These are phyloP conservation scores for Pseudisothecium myosuroides DNA, from an alignment of 225 moss, liverwort and hornwort species.

Conservation along the genomic window DNA sequence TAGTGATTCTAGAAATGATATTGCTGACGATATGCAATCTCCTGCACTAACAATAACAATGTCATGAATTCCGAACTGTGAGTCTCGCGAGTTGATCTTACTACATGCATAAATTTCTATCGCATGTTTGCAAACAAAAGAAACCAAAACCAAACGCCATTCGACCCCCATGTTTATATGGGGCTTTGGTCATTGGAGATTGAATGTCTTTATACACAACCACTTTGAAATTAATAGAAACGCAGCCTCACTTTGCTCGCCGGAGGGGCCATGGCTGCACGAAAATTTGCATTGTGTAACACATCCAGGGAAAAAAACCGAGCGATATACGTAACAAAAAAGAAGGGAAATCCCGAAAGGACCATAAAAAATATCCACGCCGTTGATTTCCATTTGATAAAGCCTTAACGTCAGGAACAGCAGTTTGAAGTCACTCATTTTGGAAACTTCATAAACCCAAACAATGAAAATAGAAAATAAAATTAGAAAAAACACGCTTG, in stretches of 20 bases:
- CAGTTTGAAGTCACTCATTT: neutral
- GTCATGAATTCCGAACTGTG: neutral
- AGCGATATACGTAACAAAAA: neutral
- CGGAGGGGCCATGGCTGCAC: neutral
- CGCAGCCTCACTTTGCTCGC: neutral
- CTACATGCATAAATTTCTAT: neutral
- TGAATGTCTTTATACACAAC: neutral
- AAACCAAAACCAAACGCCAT: neutral
- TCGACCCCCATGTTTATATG: too few species aligned
- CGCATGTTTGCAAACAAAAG: neutral
- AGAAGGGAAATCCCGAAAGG: neutral
- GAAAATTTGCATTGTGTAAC: neutral
- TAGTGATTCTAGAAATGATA: conserved; percentile 82
- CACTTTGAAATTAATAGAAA: neutral
- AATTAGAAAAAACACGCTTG: neutral
- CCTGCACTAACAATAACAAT: neutral
- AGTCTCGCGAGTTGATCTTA: neutral
- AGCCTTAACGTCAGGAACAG: neutral
- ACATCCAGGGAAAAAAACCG: neutral
- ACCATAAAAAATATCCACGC: too few species aligned
- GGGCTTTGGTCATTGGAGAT: neutral
- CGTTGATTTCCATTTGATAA: neutral
- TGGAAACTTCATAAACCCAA: neutral
- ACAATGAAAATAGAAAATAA: neutral
- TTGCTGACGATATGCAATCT: conserved; percentile 68